Evolutionary conservation across 2,329 filamentous ascomycete species (phyloP), one percentile per base, ranked within the genome.

Genomic region (Zasmidium cellare): DNA sequence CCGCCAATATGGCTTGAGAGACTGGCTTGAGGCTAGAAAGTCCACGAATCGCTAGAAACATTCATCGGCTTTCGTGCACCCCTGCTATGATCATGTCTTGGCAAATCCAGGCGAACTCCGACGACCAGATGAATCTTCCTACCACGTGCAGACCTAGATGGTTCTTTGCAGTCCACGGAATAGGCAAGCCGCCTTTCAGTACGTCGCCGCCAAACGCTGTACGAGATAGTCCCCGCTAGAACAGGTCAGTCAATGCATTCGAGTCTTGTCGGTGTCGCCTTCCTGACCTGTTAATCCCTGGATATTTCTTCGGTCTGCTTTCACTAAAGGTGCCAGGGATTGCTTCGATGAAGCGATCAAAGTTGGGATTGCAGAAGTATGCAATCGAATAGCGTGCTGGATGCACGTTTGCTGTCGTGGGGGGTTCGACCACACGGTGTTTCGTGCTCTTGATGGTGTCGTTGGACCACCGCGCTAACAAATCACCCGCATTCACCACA

Each of bases 311-410:
- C 45, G 88, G 84, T 56, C 70, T 72, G 3, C 78, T 76, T 59
- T 88, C 74, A 53, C 82, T 80, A 69, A 84, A 93, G 0, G 91
- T 96, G 0, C 90, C 89, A 0, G 91, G 91, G 46, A 96, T 84
- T 1, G 87, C 90, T 66, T 94, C 89, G 63, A 96, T 96, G 55
- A 83, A 77, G 65, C 82, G 84, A 59, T 89, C 84, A 71, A 85
- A 88, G 70, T 96, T 92, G 9, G 91, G 91, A 66, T 96, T 93
- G 79, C 91, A 96, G 72, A 96, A 96, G 76, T 96, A 97, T 67
- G 92, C 50, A 70, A 97, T 88, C 67, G 57, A 62, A 71, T 97
- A 97, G 24, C 79, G 53, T 0, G 91, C 81, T 1, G 91, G 91
- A 72, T 96, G 88, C 18, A 80, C 81, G 3, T 80, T 81, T 16